phyloP scores from a whole-genome alignment of 2,329 filamentous ascomycete genomes.

The Microcera coccophila region DNA sequence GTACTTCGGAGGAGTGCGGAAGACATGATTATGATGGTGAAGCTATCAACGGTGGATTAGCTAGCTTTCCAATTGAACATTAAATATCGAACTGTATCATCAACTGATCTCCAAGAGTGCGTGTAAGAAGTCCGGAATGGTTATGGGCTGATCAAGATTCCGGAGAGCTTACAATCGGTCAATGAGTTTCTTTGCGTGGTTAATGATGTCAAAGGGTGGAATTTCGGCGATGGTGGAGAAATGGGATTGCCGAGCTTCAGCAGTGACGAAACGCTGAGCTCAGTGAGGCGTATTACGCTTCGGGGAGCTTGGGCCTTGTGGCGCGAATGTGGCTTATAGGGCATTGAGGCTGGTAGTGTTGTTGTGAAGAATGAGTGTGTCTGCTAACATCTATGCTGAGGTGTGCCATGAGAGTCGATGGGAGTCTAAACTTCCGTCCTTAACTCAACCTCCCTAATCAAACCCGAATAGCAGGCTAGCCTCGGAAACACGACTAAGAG shows the following conservation, averaged over 20 bases:
- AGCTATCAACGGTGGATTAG: not conserved
- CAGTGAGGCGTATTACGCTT: too few species aligned
- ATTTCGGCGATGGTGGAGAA: constrained; percentile 12
- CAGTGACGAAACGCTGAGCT: constrained; percentile 20
- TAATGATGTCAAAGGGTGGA: constrained; percentile 30
- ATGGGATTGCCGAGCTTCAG: constrained; percentile 22
- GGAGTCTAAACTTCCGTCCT: too few species aligned
- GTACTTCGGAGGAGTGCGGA: constrained; percentile 73
- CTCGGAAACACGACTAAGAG: too few species aligned
- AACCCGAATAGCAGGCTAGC: too few species aligned
- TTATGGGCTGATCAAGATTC: constrained; percentile 4
- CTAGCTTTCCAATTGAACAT: not conserved
- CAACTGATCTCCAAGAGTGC: not conserved
- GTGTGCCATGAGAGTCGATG: too few species aligned
- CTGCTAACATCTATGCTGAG: too few species aligned
- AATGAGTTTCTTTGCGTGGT: not conserved
- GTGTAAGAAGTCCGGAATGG: too few species aligned
- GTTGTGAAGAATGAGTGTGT: too few species aligned
- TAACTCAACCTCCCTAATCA: too few species aligned
- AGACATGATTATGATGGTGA: constrained; percentile 51
- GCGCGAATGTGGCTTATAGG: constrained; percentile 1
- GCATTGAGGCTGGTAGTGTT: too few species aligned
- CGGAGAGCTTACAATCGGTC: too few species aligned
- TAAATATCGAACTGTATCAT: not conserved
- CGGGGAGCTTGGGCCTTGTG: constrained; percentile 7